These are phyloP conservation scores for Termitomyces sp. DNA, from an alignment of 768 basidiomycete genomes.

Conservation along the genomic window DNA sequence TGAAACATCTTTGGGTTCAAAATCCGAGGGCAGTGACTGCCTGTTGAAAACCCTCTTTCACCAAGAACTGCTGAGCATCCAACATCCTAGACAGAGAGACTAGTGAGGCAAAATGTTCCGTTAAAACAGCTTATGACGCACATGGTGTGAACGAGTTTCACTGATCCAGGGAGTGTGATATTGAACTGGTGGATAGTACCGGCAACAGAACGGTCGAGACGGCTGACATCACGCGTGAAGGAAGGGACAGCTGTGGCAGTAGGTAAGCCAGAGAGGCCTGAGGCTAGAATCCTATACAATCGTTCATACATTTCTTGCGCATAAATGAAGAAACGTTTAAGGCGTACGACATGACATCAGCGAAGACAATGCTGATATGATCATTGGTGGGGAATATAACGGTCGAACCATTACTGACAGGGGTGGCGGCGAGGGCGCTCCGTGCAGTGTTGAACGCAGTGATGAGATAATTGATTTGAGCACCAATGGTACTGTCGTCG, in stretches of 20 bases:
- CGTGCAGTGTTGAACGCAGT: conserved; percentile 19
- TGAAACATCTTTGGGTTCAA: conserved; percentile 5
- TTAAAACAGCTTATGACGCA: conserved; percentile 12
- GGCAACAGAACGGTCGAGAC: conserved; percentile 26
- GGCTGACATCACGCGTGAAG: conserved; percentile 18
- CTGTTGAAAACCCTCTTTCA: conserved; percentile 24
- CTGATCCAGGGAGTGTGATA: conserved; percentile 22
- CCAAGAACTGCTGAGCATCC: conserved; percentile 29
- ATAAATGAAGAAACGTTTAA: neutral
- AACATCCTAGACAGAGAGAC: conserved; percentile 22
- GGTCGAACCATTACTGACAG: conserved; percentile 26
- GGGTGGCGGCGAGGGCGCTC: conserved; percentile 15
- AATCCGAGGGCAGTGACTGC: conserved; percentile 28
- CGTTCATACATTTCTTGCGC: neutral
- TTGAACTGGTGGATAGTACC: conserved; percentile 19
- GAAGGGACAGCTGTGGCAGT: conserved; percentile 17
- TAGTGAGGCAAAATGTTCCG: neutral
- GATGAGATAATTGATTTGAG: conserved; percentile 20
- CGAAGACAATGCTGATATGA: conserved; percentile 25
- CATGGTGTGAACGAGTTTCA: conserved; percentile 25
- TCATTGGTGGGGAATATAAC: conserved; percentile 27
- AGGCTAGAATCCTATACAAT: conserved; percentile 19
- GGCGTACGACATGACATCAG: conserved; percentile 25
- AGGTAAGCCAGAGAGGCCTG: conserved; percentile 25
- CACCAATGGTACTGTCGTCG: conserved; percentile 23